Percentiles rank a stretch among this genome's conserved stretches.
Evolutionary conservation across 495 filamentous ascomycete genomes (phyloP).

Genomic region (Sordaria brevicollis): DNA sequence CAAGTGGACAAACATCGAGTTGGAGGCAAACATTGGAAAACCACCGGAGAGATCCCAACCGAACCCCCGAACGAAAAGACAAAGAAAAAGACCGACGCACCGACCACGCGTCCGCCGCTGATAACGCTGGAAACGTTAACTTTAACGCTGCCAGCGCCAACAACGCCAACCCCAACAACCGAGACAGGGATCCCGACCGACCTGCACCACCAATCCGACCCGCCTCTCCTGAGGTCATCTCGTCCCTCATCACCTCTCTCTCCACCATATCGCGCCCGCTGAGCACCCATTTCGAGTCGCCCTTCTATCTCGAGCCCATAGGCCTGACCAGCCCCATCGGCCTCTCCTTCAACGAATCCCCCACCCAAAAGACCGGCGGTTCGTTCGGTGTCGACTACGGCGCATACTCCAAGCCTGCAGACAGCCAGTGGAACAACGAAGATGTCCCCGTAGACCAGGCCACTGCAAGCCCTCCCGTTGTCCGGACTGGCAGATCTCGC

Average conservation of each 20-base stretch:
- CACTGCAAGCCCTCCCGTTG: conserved; percentile 69
- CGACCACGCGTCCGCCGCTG: not conserved
- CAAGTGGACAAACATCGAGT: not conserved
- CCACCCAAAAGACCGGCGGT: conserved; percentile 24
- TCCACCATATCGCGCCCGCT: conserved; percentile 73
- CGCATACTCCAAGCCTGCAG: conserved; percentile 37
- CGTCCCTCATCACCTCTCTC: conserved; percentile 83
- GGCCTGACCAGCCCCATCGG: conserved; percentile 29
- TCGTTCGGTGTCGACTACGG: conserved; percentile 68
- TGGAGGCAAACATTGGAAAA: not conserved
- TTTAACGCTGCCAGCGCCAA: not conserved
- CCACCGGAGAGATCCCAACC: conserved; percentile 1
- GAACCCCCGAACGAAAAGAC: conserved; percentile 21
- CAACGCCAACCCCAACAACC: conserved; percentile 18
- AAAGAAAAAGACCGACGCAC: conserved; percentile 12
- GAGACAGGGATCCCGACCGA: conserved; percentile 18
- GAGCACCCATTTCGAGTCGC: conserved; percentile 58
- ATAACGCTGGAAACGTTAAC: no score
- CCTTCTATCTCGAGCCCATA: conserved; percentile 17
- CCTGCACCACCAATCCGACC: conserved; percentile 34
- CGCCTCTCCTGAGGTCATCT: conserved; percentile 87
- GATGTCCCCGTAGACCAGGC: conserved; percentile 47
- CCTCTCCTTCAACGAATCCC: conserved; percentile 38
- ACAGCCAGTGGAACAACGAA: conserved; percentile 45
- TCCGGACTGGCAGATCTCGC: conserved; percentile 47